phyloP scores from a whole-genome alignment of 495 filamentous ascomycete species.

The Evansstolkia leycettana region DNA sequence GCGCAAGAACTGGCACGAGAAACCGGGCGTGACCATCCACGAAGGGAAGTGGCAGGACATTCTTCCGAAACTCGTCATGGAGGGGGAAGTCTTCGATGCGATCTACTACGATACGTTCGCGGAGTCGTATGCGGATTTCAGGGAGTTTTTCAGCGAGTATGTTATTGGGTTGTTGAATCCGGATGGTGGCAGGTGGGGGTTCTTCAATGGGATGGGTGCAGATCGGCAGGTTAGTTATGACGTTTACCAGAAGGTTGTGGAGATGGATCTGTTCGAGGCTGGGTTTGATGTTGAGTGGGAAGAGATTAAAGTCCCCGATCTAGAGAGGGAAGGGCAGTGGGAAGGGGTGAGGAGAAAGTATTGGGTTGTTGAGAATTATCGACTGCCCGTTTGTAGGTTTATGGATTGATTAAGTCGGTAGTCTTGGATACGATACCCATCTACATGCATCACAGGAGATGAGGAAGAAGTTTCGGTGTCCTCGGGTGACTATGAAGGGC shows the following conservation, averaged over 20 bases:
- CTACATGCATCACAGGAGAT: too few relatives aligned
- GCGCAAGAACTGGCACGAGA: constrained; percentile 48
- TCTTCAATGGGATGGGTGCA: constrained; percentile 93
- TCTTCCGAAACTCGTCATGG: constrained; percentile 54
- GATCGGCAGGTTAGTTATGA: constrained; percentile 89
- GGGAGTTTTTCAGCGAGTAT: constrained; percentile 77
- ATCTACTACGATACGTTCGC: constrained; percentile 99
- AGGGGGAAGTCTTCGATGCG: constrained; percentile 66
- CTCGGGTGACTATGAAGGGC: too few relatives aligned
- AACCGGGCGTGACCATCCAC: constrained; percentile 50
- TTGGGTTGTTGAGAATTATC: constrained; percentile 71
- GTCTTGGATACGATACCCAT: constrained; percentile 1
- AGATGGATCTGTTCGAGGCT: constrained; percentile 84
- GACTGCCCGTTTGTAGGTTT: constrained; percentile 51
- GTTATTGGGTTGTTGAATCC: constrained; percentile 66
- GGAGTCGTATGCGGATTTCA: constrained; percentile 76
- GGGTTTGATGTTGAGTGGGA: constrained; percentile 86
- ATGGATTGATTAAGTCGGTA: constrained; percentile 43
- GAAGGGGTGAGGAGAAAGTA: constrained; percentile 76
- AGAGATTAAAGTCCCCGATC: constrained; percentile 55
- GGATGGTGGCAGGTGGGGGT: constrained; percentile 66
- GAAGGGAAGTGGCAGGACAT: constrained; percentile 81
- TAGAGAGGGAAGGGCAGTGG: constrained; percentile 60
- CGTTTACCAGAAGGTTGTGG: constrained; percentile 84
- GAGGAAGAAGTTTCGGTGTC: too few relatives aligned